A percentile compares a stretch with the other conserved stretches of the same genome.
phyloP scores from a whole-genome alignment of 2,329 filamentous ascomycete species.

The Fusarium sublunatum region DNA sequence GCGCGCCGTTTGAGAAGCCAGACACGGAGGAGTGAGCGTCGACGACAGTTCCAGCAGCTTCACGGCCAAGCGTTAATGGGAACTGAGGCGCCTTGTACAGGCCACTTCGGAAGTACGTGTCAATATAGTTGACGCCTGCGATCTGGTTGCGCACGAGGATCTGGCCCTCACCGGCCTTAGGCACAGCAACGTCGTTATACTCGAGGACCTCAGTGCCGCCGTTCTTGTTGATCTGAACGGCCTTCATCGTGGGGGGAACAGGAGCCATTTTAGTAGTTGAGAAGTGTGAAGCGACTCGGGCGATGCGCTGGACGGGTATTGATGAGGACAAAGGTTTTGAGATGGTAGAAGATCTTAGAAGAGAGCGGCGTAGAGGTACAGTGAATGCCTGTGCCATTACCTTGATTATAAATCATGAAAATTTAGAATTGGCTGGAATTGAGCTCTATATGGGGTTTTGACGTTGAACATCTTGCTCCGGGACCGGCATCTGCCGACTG shows the following conservation, averaged over 20 bases:
- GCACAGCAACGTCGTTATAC: conserved; percentile 76
- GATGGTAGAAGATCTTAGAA: conserved; percentile 29
- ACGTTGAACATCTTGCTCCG: conserved; percentile 1
- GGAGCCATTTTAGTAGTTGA: conserved; percentile 71
- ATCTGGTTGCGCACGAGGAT: conserved; percentile 84
- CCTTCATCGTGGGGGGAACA: conserved; percentile 76
- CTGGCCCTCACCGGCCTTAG: conserved; percentile 73
- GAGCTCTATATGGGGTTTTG: not conserved
- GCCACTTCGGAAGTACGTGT: conserved; percentile 89
- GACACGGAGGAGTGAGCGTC: conserved; percentile 65
- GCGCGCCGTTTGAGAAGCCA: conserved; percentile 72
- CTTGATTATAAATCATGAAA: not conserved
- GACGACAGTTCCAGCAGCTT: conserved; percentile 78
- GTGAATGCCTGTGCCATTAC: conserved; percentile 32
- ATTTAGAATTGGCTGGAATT: conserved; percentile 1
- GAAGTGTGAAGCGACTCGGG: conserved; percentile 14
- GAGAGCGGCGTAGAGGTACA: conserved; percentile 29
- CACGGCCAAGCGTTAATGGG: conserved; percentile 82
- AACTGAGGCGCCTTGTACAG: conserved; percentile 76
- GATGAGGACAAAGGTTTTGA: conserved; percentile 4
- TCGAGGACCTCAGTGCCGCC: conserved; percentile 78
- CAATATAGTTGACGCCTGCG: conserved; percentile 88
- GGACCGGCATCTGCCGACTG: conserved; percentile 12
- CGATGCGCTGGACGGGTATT: conserved; percentile 20
- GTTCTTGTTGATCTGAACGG: conserved; percentile 71